A percentile compares a stretch with the other conserved stretches of the same genome.
phyloP scores from a whole-genome alignment of 148 eudicot genomes.

The Silene uniflora region DNA sequence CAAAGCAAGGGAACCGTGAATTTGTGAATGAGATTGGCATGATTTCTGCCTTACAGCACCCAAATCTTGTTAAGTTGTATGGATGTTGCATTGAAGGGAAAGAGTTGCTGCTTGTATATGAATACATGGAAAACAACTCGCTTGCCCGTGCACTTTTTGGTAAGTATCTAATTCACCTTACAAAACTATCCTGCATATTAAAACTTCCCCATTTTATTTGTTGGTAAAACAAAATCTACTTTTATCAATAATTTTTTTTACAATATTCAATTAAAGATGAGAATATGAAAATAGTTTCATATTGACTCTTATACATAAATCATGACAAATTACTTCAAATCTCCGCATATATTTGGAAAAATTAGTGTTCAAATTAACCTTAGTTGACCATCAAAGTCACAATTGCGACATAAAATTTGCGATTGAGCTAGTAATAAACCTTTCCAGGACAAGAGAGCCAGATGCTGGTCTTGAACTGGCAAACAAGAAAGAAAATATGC shows the following conservation, averaged over 20 bases:
- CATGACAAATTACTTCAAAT: too few relatives aligned
- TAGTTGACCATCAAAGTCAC: too few relatives aligned
- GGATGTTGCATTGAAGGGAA: conserved; percentile 83
- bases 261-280: too few relatives aligned
- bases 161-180: conserved; percentile 20
- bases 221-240: too few relatives aligned
- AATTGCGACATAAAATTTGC: too few relatives aligned
- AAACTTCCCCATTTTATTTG: too few relatives aligned
- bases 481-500: conserved; percentile 43
- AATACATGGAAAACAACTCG: conserved; percentile 61
- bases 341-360: too few relatives aligned
- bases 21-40: conserved; percentile 78
- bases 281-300: too few relatives aligned
- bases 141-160: conserved; percentile 76
- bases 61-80: conserved; percentile 70
- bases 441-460: conserved; percentile 34
- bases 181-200: too few relatives aligned
- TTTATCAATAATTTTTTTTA: too few relatives aligned
- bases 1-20: conserved; percentile 79
- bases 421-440: background rate
- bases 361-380: too few relatives aligned
- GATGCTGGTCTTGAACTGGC: conserved; percentile 39
- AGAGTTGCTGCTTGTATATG: conserved; percentile 60
- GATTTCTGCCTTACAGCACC: conserved; percentile 88
- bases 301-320: too few relatives aligned